Evolutionary conservation across 495 filamentous ascomycete genomes (phyloP).

Genomic region (Aspergillus nanangensis): DNA sequence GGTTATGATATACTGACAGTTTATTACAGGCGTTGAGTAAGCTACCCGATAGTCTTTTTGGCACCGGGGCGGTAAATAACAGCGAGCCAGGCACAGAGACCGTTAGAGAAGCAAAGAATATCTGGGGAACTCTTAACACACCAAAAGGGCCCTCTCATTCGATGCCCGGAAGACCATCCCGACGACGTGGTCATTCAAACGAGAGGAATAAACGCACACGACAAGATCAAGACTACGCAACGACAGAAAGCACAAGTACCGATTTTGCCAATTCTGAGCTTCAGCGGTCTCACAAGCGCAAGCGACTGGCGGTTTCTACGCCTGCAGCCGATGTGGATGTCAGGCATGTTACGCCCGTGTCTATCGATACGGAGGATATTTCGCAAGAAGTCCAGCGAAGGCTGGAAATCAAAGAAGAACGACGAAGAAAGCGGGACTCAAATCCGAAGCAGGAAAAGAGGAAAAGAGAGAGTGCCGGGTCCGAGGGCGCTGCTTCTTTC

Average conservation of each 20-base stretch:
- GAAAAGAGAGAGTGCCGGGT: conserved; percentile 34
- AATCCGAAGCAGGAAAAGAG: conserved; percentile 35
- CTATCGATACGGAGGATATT: conserved; percentile 43
- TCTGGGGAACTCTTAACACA: background rate
- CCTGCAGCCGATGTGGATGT: conserved; percentile 17
- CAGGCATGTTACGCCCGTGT: conserved; percentile 15
- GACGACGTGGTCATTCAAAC: background rate
- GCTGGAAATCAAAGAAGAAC: conserved; percentile 35
- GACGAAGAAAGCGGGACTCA: conserved; percentile 23
- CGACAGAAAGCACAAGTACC: conserved; percentile 3
- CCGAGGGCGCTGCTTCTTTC: conserved; percentile 25
- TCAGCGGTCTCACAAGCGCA: conserved; percentile 17
- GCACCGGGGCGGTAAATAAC: too few species aligned
- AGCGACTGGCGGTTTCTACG: conserved; percentile 13
- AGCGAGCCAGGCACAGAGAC: too few species aligned
- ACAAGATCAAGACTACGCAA: background rate
- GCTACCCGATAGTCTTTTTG: too few species aligned
- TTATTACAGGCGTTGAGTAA: too few species aligned
- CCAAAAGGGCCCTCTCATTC: background rate
- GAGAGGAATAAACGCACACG: conserved; percentile 3
- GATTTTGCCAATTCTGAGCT: background rate
- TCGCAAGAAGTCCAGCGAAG: conserved; percentile 41
- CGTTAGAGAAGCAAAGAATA: too few species aligned
- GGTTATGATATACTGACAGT: too few species aligned
- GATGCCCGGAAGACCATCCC: background rate